phyloP scores from a whole-genome alignment of 768 basidiomycete species.

The Trametes maxima region DNA sequence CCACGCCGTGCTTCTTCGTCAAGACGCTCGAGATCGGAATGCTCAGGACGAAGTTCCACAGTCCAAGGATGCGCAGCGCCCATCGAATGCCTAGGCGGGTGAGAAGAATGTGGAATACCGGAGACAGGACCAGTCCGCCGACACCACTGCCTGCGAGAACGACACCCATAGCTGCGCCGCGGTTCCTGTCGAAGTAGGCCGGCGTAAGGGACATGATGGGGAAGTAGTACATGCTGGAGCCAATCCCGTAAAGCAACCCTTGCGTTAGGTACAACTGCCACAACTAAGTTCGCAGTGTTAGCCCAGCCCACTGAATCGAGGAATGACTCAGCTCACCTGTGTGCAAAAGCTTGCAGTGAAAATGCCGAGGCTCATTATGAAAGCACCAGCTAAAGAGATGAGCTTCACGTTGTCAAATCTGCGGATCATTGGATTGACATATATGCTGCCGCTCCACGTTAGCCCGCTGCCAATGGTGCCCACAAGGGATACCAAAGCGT shows the following conservation, averaged over 20 bases:
- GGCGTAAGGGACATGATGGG: slow-evolving; percentile 47
- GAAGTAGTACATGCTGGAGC: slow-evolving; percentile 47
- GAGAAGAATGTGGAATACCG: slow-evolving; percentile 40
- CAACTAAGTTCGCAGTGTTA: slow-evolving; percentile 30
- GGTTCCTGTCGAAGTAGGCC: slow-evolving; percentile 45
- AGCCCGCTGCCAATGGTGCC: slow-evolving; percentile 48
- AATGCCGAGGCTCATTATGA: slow-evolving; percentile 46
- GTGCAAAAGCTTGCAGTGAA: slow-evolving; percentile 44
- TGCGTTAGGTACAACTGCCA: slow-evolving; percentile 49
- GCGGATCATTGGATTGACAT: slow-evolving; percentile 44
- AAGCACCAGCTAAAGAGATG: slow-evolving; percentile 40
- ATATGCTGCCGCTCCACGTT: slow-evolving; percentile 50
- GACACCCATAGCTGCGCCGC: slow-evolving; percentile 48
- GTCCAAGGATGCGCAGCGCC: slow-evolving; percentile 43
- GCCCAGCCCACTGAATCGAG: neutral
- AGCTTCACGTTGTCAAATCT: slow-evolving; percentile 36
- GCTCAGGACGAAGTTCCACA: slow-evolving; percentile 43
- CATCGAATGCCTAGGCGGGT: slow-evolving; percentile 38
- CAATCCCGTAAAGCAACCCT: slow-evolving; percentile 44
- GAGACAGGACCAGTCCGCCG: slow-evolving; percentile 48
- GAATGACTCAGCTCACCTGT: slow-evolving; percentile 27
- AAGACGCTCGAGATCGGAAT: slow-evolving; percentile 42
- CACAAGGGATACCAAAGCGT: slow-evolving; percentile 44
- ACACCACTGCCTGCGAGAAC: slow-evolving; percentile 45
- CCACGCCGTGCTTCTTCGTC: slow-evolving; percentile 30